These are phyloP conservation scores for Babesia bovis DNA, from an alignment of 169 alveolate species.

Conservation along the genomic window DNA sequence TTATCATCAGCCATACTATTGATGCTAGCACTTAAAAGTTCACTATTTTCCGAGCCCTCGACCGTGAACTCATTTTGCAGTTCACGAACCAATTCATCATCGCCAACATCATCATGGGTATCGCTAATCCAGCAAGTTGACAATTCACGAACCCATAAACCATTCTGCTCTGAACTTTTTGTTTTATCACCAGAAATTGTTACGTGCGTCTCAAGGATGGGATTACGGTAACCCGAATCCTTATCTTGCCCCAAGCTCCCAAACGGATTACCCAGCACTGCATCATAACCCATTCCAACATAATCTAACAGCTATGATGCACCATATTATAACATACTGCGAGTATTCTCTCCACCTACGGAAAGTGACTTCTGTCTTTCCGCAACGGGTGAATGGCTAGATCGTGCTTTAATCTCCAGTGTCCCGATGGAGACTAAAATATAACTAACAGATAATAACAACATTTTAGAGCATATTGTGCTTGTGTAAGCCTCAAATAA, in stretches of 20 bases:
- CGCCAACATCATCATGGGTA: slow-evolving; percentile 14
- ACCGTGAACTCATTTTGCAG: slow-evolving; percentile 49
- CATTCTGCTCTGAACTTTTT: background rate
- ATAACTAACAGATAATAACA: background rate
- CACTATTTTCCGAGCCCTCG: slow-evolving; percentile 49
- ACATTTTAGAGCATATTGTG: background rate
- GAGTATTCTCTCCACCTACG: background rate
- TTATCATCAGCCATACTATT: background rate
- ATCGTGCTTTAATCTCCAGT: background rate
- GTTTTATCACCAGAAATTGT: background rate
- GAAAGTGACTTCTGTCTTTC: background rate
- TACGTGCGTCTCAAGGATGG: slow-evolving; percentile 35
- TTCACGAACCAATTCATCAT: slow-evolving; percentile 45
- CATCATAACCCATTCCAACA: slow-evolving; percentile 63
- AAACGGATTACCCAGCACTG: slow-evolving; percentile 63
- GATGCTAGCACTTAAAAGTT: slow-evolving; percentile 39
- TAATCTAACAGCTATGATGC: slow-evolving; percentile 11
- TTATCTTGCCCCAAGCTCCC: slow-evolving; percentile 26
- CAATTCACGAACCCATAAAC: slow-evolving; percentile 14
- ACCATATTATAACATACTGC: background rate
- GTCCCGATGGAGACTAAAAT: background rate
- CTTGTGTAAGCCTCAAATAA: background rate
- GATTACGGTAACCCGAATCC: slow-evolving; percentile 44
- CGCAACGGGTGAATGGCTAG: background rate
- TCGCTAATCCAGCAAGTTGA: slow-evolving; percentile 36